phyloP scores from a whole-genome alignment of 179 eudicot genomes.

The Nepenthes alata region DNA sequence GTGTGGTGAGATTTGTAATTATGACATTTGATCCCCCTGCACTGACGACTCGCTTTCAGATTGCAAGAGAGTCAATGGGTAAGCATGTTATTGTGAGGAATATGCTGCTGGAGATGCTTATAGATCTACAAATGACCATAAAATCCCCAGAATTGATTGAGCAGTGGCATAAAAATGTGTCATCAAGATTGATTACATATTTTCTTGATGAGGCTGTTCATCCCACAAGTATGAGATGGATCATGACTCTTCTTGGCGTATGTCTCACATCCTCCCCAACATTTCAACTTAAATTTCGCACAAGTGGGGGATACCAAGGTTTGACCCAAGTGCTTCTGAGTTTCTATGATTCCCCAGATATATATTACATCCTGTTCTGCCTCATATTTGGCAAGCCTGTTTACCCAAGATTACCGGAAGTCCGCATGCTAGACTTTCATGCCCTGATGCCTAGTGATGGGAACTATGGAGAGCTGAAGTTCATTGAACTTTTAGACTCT shows the following conservation, averaged over 20 bases:
- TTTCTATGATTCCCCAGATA: slow-evolving; percentile 97
- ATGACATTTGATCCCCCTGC: slow-evolving; percentile 98
- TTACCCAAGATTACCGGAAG: slow-evolving; percentile 97
- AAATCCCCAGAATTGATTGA: slow-evolving; percentile 79
- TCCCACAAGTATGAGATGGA: slow-evolving; percentile 99
- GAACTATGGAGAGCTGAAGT: slow-evolving; percentile 61
- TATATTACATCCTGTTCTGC: slow-evolving; percentile 93
- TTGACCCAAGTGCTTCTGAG: slow-evolving; percentile 79
- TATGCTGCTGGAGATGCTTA: slow-evolving; percentile 97
- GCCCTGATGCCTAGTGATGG: slow-evolving; percentile 92
- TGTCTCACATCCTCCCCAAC: slow-evolving; percentile 90
- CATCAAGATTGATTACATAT: slow-evolving; percentile 78
- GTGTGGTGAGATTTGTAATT: slow-evolving; percentile 84
- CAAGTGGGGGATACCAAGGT: slow-evolving; percentile 90
- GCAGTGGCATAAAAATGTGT: slow-evolving; percentile 97
- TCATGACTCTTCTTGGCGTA: slow-evolving; percentile 98
- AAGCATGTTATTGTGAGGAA: slow-evolving; percentile 97
- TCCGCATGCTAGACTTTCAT: slow-evolving; percentile 95
- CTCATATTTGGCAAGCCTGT: slow-evolving; percentile 94
- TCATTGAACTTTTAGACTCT: slow-evolving; percentile 80
- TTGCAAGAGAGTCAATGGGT: slow-evolving; percentile 83
- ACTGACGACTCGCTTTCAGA: slow-evolving; percentile 36
- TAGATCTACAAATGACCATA: slow-evolving; percentile 90
- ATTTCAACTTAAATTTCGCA: slow-evolving; percentile 81
- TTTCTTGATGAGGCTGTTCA: slow-evolving; percentile 98